Base-by-base conservation (phyloP, 805 yeast genomes). In the Candida nemodendra region DNA sequence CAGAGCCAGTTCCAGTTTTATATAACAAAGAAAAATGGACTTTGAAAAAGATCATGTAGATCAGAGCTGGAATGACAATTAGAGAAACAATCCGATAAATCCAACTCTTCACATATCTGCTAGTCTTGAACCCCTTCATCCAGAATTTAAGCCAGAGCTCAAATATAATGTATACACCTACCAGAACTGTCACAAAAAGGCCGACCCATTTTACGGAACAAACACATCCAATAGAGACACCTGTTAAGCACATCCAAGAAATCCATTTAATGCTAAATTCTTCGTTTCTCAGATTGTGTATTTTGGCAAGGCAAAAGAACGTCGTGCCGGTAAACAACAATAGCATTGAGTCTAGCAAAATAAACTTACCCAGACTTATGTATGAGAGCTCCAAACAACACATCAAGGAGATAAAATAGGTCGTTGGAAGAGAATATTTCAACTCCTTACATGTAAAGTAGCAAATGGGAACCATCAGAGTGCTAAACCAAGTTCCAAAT, bases 81-180 rank as follows among this genome's bases (percentile, higher is more conserved):
- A 93, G 67, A 9, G 81, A 65, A 8, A 73, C 35, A 26, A 84
- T 69, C 50, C 98, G 74, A 3, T 80, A 65, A 2, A 70, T 19
- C 95, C 98, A 93, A 61, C 89, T 96, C 8, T 50, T 54, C 8
- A 62, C 30, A 48, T 81, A 81, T 22, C 38, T 65, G 13, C 13
- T 34, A 70, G 72, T 68, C 4, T 72, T 51, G 50, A 83, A 59
- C 8, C 52, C 68, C 69, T 34, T 27, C 82, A 90, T 50, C 90
- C 95, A 55, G 80, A 88, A 77, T 84, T 93, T 54, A 79, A 76
- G 71, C 95, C 97, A 93, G 53, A 93, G 70, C 52, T 93, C 97
- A 36, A 78, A 81, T 19, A 86, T 71, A 15, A 96, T 89, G 65
- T 91, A 87, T 42, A 87, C 74, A 31, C 99, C 99, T 37, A 91